A percentile compares a stretch with the other conserved stretches of the same genome.
Conservation (phyloP, 192 early-diverging fungal species). For the Coemansia asiatica region DNA sequence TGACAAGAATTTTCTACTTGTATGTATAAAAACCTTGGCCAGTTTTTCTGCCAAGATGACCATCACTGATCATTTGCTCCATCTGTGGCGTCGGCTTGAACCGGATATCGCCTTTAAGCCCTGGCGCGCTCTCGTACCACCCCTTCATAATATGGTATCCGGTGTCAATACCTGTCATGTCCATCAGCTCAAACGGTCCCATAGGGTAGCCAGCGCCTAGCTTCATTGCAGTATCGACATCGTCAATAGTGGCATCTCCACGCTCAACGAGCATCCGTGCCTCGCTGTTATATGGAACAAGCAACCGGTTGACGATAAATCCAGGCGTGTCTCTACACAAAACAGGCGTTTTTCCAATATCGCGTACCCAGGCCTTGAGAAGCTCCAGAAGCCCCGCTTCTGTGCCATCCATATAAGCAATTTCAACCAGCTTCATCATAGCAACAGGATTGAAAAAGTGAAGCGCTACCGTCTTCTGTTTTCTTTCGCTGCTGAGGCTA, state of each 20-base stretch:
- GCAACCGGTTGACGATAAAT: conserved; percentile 64
- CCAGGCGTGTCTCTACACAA: conserved; percentile 66
- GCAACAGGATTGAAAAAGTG: conserved; percentile 72
- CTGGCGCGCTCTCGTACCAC: conserved; percentile 73
- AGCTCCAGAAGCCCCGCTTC: conserved; percentile 36
- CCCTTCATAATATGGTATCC: conserved; percentile 77
- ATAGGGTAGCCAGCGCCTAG: conserved; percentile 95
- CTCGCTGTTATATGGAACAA: conserved; percentile 68
- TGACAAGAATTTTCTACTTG: neutral
- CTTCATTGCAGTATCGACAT: conserved; percentile 82
- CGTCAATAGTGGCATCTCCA: conserved; percentile 62
- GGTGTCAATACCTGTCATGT: conserved; percentile 62
- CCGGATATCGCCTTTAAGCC: conserved; percentile 64
- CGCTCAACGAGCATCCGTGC: conserved; percentile 63
- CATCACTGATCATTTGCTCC: conserved; percentile 63
- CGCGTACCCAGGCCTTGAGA: conserved; percentile 47
- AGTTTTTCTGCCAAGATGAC: conserved; percentile 74
- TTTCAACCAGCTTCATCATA: conserved; percentile 68
- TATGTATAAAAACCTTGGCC: conserved; percentile 66
- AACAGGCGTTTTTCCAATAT: conserved; percentile 63
- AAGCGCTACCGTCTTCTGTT: conserved; percentile 55
- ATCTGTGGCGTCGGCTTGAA: conserved; percentile 63
- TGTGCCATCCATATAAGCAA: conserved; percentile 53
- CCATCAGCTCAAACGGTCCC: conserved; percentile 64
- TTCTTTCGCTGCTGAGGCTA: neutral